These are phyloP conservation scores for Penicillium sclerotigenum DNA, from an alignment of 2,329 filamentous ascomycete genomes.

Conservation along the genomic window DNA sequence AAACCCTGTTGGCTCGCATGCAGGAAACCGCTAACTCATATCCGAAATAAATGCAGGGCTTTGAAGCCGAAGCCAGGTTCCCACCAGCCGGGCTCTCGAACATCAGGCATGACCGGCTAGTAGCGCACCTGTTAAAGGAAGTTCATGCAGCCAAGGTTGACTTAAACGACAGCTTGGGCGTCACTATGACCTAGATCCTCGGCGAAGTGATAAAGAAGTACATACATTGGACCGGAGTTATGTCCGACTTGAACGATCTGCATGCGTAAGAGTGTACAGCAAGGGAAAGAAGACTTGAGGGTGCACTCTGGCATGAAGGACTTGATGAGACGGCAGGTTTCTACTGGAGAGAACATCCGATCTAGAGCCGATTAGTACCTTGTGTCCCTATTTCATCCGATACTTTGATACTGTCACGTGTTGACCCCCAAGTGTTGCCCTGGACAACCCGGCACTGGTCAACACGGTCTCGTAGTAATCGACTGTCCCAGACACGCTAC, in stretches of 20 bases:
- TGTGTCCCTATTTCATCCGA: background rate
- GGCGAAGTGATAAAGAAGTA: background rate
- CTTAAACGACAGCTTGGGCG: background rate
- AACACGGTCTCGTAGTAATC: background rate
- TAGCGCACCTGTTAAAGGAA: background rate
- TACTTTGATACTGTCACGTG: background rate
- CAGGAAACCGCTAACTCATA: background rate
- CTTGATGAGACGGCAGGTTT: too few species aligned
- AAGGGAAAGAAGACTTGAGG: background rate
- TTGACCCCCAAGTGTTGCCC: background rate
- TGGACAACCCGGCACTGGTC: background rate
- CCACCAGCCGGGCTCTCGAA: background rate
- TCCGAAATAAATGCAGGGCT: background rate
- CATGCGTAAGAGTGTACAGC: background rate
- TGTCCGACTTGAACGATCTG: background rate
- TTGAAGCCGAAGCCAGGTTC: background rate
- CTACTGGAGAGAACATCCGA: background rate
- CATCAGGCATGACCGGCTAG: background rate
- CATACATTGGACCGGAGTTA: background rate
- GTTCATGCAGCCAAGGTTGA: background rate
- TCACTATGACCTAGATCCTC: background rate
- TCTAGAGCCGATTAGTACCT: background rate
- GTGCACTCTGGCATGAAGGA: background rate
- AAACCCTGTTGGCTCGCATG: conserved; percentile 6
- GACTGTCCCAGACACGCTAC: background rate